phyloP scores from a whole-genome alignment of 2,329 filamentous ascomycete species.

The Botrytis pseudocinerea region DNA sequence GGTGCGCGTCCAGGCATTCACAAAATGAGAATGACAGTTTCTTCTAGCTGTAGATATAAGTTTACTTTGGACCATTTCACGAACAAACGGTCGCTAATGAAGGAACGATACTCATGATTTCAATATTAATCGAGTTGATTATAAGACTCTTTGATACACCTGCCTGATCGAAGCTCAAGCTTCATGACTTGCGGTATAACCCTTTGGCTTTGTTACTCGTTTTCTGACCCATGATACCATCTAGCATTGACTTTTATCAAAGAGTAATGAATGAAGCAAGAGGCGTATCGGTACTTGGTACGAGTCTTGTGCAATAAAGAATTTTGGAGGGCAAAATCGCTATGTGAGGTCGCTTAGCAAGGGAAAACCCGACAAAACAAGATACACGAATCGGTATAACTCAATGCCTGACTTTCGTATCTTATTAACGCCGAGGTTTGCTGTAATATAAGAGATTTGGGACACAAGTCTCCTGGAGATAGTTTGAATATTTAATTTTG shows the following conservation, averaged over 20 bases:
- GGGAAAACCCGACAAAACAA: neutral
- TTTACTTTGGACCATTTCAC: neutral
- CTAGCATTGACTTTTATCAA: neutral
- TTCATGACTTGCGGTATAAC: neutral
- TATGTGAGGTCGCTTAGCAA: neutral
- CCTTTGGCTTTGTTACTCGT: neutral
- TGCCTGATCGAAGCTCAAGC: neutral
- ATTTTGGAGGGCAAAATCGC: neutral
- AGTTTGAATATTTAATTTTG: neutral
- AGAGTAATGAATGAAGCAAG: neutral
- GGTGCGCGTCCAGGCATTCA: too few species aligned
- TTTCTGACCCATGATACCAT: neutral
- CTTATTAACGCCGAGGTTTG: too few species aligned
- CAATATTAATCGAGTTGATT: neutral
- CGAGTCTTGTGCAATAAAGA: neutral
- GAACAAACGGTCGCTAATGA: neutral
- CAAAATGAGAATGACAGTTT: too few species aligned
- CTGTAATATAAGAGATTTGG: neutral
- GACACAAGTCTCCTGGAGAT: neutral
- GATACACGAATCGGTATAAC: neutral
- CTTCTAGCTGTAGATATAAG: too few species aligned
- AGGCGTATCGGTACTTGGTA: neutral
- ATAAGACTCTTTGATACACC: neutral
- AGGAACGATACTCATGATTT: neutral
- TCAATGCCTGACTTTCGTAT: neutral